Evolutionary conservation across 208 protist genomes (phyloP).

Genomic region (Balamuthia mandrillaris): DNA sequence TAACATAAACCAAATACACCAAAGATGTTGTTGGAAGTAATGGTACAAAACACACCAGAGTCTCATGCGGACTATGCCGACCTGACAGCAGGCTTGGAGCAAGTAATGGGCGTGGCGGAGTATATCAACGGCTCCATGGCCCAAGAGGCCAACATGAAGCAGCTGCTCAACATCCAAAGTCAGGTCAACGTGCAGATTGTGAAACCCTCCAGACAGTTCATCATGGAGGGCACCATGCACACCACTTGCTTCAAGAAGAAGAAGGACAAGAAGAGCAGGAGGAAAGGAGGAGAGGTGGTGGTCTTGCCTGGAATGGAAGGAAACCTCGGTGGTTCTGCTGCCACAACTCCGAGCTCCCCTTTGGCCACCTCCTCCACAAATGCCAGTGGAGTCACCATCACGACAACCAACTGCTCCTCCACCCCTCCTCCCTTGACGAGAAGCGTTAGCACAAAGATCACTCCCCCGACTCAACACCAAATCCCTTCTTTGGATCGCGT

Average conservation of each 20-base stretch:
- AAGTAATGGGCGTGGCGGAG: background rate
- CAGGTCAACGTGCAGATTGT: background rate
- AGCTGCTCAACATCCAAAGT: background rate
- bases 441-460: too few species aligned
- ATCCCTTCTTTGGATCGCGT: background rate
- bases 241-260: slow-evolving; percentile 1
- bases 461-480: too few species aligned
- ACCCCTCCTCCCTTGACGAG: too few species aligned
- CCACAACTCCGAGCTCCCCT: background rate
- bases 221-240: background rate
- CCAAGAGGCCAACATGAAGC: background rate
- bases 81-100: background rate
- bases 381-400: background rate
- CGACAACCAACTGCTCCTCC: too few species aligned
- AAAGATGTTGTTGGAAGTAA: background rate
- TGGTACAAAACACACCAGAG: background rate
- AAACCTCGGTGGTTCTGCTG: background rate
- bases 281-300: background rate
- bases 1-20: background rate
- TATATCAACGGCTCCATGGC: background rate
- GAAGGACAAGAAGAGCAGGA: background rate
- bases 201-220: background rate
- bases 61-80: background rate
- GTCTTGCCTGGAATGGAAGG: background rate
- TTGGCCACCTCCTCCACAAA: background rate